Evolutionary conservation across 2,329 filamentous ascomycete species (phyloP).

Genomic region (Monilinia fructicola): DNA sequence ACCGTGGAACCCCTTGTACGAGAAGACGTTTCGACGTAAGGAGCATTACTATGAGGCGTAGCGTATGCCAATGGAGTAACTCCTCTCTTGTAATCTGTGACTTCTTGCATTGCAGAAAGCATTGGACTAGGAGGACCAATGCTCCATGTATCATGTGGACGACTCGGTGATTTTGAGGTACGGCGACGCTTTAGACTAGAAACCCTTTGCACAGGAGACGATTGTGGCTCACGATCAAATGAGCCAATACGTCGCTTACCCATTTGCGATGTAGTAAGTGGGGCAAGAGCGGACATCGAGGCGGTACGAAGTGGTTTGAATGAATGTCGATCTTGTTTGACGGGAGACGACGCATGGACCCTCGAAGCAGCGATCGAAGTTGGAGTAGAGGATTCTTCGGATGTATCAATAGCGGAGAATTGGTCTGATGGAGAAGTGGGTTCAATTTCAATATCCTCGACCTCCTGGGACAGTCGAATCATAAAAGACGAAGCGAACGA

Average conservation of each 20-base stretch:
- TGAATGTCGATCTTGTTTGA: slow-evolving; percentile 36
- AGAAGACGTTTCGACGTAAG: slow-evolving; percentile 38
- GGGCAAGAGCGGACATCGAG: slow-evolving; percentile 51
- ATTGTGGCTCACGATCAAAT: slow-evolving; percentile 40
- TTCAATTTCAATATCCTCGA: slow-evolving; percentile 33
- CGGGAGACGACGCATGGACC: slow-evolving; percentile 26
- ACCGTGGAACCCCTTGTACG: slow-evolving; percentile 26
- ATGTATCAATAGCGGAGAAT: slow-evolving; percentile 38
- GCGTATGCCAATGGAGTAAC: slow-evolving; percentile 70
- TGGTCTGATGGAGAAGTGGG: slow-evolving; percentile 38
- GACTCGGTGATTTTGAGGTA: slow-evolving; percentile 57
- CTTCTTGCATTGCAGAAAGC: slow-evolving; percentile 30
- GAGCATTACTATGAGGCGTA: slow-evolving; percentile 68
- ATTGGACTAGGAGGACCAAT: slow-evolving; percentile 39
- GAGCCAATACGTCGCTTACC: slow-evolving; percentile 50
- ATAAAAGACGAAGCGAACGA: slow-evolving; percentile 47
- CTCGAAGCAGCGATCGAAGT: slow-evolving; percentile 29
- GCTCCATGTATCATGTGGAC: slow-evolving; percentile 54
- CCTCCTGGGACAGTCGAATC: slow-evolving; percentile 45
- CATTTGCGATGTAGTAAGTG: slow-evolving; percentile 42
- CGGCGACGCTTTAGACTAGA: slow-evolving; percentile 39
- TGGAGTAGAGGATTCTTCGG: slow-evolving; percentile 34
- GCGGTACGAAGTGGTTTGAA: slow-evolving; percentile 52
- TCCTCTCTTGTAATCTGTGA: slow-evolving; percentile 40
- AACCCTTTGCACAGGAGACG: slow-evolving; percentile 26